Conservation (phyloP, 2,329 filamentous ascomycete species). For the Claviceps pusilla region DNA sequence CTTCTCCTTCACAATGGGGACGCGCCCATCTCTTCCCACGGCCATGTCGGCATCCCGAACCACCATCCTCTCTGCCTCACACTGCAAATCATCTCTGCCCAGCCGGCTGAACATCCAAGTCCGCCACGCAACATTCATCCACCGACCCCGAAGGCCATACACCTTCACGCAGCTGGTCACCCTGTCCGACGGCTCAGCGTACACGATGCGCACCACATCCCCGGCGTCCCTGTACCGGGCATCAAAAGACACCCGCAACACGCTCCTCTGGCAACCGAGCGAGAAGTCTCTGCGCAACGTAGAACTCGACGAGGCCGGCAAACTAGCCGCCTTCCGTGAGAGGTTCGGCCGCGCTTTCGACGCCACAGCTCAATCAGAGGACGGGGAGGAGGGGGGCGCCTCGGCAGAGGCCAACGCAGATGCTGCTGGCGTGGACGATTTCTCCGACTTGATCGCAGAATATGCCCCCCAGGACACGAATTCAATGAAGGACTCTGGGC, state of each 20-base stretch:
- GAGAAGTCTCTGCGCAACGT: slow-evolving; percentile 69
- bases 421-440: slow-evolving; percentile 12
- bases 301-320: slow-evolving; percentile 88
- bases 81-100: slow-evolving; percentile 13
- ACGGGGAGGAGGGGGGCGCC: slow-evolving; percentile 14
- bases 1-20: slow-evolving; percentile 13
- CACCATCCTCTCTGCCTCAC: slow-evolving; percentile 6
- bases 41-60: slow-evolving; percentile 17
- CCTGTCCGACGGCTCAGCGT: slow-evolving; percentile 80
- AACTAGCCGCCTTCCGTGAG: slow-evolving; percentile 69
- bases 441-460: slow-evolving; percentile 37
- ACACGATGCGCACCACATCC: slow-evolving; percentile 61
- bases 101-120: slow-evolving; percentile 34
- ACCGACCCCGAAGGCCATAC: slow-evolving; percentile 82
- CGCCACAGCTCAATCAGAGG: slow-evolving; percentile 23
- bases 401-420: slow-evolving; percentile 14
- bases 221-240: slow-evolving; percentile 45
- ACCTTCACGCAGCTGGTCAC: slow-evolving; percentile 94
- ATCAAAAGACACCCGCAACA: slow-evolving; percentile 77
- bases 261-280: slow-evolving; percentile 78
- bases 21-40: slow-evolving; percentile 13
- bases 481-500: slow-evolving; percentile 20
- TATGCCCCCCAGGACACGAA: slow-evolving; percentile 29
- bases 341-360: slow-evolving; percentile 81
- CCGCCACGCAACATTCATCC: slow-evolving; percentile 71